Evolutionary conservation across 805 yeast species (phyloP).

Genomic region (Ogataea siamensis): DNA sequence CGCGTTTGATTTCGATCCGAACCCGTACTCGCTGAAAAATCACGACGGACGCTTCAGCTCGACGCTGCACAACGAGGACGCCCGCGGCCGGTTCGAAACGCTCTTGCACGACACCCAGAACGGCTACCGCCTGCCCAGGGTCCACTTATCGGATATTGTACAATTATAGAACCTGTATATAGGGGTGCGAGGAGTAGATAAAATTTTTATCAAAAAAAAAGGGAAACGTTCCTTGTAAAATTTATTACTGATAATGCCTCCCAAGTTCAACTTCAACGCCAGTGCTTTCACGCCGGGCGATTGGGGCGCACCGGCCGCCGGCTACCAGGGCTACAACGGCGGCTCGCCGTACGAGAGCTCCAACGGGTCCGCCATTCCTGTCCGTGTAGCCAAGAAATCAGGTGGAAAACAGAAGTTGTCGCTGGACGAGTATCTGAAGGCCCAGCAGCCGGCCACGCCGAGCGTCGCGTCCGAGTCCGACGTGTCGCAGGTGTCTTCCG

Average conservation of each 20-base stretch:
- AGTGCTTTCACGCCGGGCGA: constrained; percentile 32
- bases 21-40: constrained; percentile 20
- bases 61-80: constrained; percentile 4
- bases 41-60: constrained; percentile 16
- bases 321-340: constrained; percentile 29
- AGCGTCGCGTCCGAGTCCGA: constrained; percentile 17
- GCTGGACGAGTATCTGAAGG: constrained; percentile 51
- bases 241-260: constrained; percentile 33
- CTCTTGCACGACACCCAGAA: constrained; percentile 11
- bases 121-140: constrained; percentile 17
- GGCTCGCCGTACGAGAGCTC: constrained; percentile 4
- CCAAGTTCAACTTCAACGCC: constrained; percentile 40
- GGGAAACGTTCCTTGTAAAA: constrained; percentile 9
- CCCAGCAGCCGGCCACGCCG: constrained; percentile 36
- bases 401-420: constrained; percentile 31
- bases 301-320: background rate
- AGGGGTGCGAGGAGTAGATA: constrained; percentile 11
- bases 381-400: constrained; percentile 14
- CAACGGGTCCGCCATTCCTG: constrained; percentile 11
- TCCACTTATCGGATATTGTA: constrained; percentile 17
- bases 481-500: constrained; percentile 33
- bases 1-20: constrained; percentile 24
- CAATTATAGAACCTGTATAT: constrained; percentile 7
- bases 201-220: constrained; percentile 8
- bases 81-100: constrained; percentile 12